Evolutionary conservation across 345 rosid genomes (phyloP), one percentile per base, ranked within the genome.

Genomic region (Eucalyptus victrix): DNA sequence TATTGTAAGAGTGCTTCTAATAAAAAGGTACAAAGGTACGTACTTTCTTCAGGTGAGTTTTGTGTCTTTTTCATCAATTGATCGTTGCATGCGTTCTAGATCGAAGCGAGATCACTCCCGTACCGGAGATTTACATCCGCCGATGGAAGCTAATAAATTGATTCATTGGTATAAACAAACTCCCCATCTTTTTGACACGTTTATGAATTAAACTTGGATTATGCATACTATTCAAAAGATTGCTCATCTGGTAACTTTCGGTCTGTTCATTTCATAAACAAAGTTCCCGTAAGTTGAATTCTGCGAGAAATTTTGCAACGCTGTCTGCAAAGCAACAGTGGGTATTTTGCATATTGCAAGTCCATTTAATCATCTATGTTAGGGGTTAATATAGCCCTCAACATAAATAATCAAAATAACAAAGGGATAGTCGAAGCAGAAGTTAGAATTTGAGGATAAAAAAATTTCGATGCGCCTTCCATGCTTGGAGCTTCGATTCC

Each of bases 101-200:
- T 89, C 89, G 90, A 92, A 45, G 54, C 21, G 69, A 89, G 86
- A 92, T 91, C 49, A 86, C 89, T 47, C 93, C 91, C 32, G 7
- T 91, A 40, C 90, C 56, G 7, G 28, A 88, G 13, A 58, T 90
- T 49, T 6, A 47, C 32, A 87, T 91, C n/a, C 90, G 86, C 28
- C 86, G 86, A 13, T 62, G 62, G 88, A 89, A 86, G n/a, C 44
- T 89, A 87, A 62, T 86, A 86, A 58, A 81, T 51, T 49, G 24
- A 76, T 49, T 30, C 30, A 26, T 60, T 6, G 4, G 8, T 26
- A 30, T 12, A n/a, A 56, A 30, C 47, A 24, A 34, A 24, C 50
- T 34, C 47, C 30, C 72, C 49, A 54, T 54, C 65, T n/a, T 54
- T n/a, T 87, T n/a, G 4, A 34, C 28, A 56, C 40, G 40, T 32